These are phyloP conservation scores for Piromyces finnis DNA, from an alignment of 192 early-diverging fungal species.

Conservation along the genomic window DNA sequence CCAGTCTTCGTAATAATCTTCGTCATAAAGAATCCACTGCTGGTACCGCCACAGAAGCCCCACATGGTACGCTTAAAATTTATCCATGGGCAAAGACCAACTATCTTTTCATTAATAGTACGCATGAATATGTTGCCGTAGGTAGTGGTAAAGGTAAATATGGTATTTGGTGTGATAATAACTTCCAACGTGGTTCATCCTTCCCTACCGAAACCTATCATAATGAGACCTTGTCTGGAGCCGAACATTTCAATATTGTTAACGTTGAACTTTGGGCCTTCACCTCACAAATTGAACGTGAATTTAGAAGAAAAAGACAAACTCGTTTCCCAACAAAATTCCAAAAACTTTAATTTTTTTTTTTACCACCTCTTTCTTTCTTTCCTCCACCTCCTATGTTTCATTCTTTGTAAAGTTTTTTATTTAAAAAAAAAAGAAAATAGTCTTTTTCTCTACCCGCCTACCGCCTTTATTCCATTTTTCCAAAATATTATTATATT, in stretches of 20 bases:
- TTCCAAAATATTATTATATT: too few relatives aligned
- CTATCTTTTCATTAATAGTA: neutral
- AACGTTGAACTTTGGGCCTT: neutral
- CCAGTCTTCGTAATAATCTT: too few relatives aligned
- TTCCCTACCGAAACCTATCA: neutral
- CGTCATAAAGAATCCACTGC: too few relatives aligned
- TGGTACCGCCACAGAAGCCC: neutral
- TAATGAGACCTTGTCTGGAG: neutral
- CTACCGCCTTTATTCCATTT: too few relatives aligned
- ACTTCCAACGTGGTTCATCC: neutral
- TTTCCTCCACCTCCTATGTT: too few relatives aligned
- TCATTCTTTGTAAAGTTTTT: too few relatives aligned
- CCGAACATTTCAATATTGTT: neutral
- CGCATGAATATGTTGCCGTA: neutral
- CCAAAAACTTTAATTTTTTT: neutral
- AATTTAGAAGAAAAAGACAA: neutral
- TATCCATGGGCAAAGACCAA: neutral
- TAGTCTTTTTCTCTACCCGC: too few relatives aligned
- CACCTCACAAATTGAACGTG: neutral
- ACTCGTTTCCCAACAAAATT: neutral
- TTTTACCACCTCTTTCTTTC: too few relatives aligned
- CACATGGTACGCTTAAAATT: neutral
- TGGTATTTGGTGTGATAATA: neutral
- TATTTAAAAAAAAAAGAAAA: too few relatives aligned
- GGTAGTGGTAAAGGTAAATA: neutral